Evolutionary conservation across 768 basidiomycete species (phyloP), one percentile per base, ranked within the genome.

Genomic region (Suillus bovinus): DNA sequence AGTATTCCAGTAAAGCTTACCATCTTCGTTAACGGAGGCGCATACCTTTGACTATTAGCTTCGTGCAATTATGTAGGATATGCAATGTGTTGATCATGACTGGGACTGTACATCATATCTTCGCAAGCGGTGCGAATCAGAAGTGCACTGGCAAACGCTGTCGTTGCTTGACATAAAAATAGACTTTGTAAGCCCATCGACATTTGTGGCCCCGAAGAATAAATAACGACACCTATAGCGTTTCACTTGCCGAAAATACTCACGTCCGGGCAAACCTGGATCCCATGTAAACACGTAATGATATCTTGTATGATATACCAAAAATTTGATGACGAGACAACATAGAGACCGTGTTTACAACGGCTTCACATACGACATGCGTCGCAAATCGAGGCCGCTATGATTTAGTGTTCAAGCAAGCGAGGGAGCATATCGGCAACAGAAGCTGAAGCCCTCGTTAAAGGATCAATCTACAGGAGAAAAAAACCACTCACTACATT

Each of bases 81-180:
- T 27, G 55, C 38, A 56, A 39, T 39, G 16, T 11, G 17, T 38
- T 24, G 29, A 39, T 24, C 22, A 55, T 55, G 16, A 55, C 36
- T 20, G 55, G 38, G 16, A 55, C 36, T 20, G 55, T 34, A 34
- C 33, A 34, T 27, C 55, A 27, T 36, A 56, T 56, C 55, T 56
- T 38, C 17, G 22, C 54, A 31, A 38, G 36, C 17, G 33, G 55
- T 56, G 36, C 38, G 36, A 56, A 56, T 56, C 38, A 39, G 55
- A 56, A 56, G 38, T 24, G 34, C 16, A 39, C 10, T 17, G 24
- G 55, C 55, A 56, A 56, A 56, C 55, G 55, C 55, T 56, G 55
- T 56, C 55, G 39, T 20, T 56, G 17, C 55, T 27, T 56, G 38
- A 20, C 55, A 27, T 55, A 39, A 56, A 36, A 56, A 56, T 56